Base-by-base conservation (phyloP, 2,329 filamentous ascomycete genomes). In the Colletotrichum falcatum region DNA sequence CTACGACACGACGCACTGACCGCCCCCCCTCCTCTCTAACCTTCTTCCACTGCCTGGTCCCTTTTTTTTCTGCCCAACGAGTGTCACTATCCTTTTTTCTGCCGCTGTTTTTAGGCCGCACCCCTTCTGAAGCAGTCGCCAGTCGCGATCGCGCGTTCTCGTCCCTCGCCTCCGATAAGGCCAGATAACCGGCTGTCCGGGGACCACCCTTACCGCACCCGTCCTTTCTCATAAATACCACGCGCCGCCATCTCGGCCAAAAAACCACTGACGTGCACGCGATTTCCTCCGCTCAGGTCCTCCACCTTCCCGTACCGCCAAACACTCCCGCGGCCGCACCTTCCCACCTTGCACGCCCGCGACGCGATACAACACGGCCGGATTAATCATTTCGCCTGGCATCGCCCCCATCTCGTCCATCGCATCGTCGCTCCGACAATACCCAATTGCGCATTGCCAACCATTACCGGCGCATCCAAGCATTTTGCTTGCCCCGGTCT, bases 261-360 rank as follows among this genome's bases (percentile, higher is more conserved):
- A 81, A 81, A 77, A 78, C 78, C 75, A 82, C 80, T 81, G 81
- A 83, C 81, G 80, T 83, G 81, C 81, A 82, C 81, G 81, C 81
- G 81, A 80, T 83, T 83, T 82, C 79, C 79, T 77, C 81, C 79
- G 76, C 67, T 58, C 78, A 81, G 80, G 72, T 73, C 72, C 78
- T 79, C 78, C 75, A 70, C 66, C 66, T 56, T 39, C 55, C 69
- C 69, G 65, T 55, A 66, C 65, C 62, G 66, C 65, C 62, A 70
- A 60, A 62, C 46, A 39, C 48, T n/a, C 35, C 46, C 53, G 48
- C 60, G n/a, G 51, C 49, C 37, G 37, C 61, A 55, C 62, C 49
- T 66, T 35, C 39, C 62, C 39, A 42, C 14, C 37, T 16, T 16
- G 37, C 37, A 53, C 59, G 49, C 60, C 37, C 44, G 51, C 63